Percentiles rank a stretch among this genome's conserved stretches.
These are phyloP conservation scores for Lentinula raphanica DNA, from an alignment of 768 basidiomycete species.

Conservation along the genomic window DNA sequence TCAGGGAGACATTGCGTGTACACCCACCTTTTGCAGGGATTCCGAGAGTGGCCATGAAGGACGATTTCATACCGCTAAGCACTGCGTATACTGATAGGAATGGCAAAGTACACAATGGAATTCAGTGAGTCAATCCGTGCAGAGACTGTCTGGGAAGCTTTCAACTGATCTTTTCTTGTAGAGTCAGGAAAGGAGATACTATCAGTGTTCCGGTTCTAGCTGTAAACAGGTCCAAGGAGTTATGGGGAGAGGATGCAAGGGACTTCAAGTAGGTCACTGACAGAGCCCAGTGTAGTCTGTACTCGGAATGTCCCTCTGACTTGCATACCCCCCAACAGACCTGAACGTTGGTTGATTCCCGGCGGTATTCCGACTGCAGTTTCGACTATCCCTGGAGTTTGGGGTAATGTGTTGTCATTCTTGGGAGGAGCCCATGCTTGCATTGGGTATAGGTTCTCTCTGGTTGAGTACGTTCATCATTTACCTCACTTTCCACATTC, in stretches of 20 bases:
- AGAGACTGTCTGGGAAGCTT: neutral
- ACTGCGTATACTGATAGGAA: constrained; percentile 38
- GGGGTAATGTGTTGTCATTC: constrained; percentile 57
- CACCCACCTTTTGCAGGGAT: constrained; percentile 47
- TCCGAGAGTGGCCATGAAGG: constrained; percentile 39
- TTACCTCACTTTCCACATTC: neutral
- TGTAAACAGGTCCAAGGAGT: constrained; percentile 43
- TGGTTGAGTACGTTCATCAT: constrained; percentile 46
- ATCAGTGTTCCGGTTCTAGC: constrained; percentile 47
- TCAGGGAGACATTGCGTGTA: constrained; percentile 56
- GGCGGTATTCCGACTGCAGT: constrained; percentile 34
- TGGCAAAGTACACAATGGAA: constrained; percentile 33
- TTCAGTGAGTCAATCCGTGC: constrained; percentile 27
- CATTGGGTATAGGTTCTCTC: constrained; percentile 62
- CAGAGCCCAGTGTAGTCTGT: neutral
- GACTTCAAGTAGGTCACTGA: constrained; percentile 52
- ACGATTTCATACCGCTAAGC: constrained; percentile 48
- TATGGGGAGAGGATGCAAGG: constrained; percentile 61
- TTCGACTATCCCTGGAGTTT: constrained; percentile 51
- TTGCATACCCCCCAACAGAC: constrained; percentile 29
- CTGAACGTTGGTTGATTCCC: constrained; percentile 52
- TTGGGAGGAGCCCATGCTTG: constrained; percentile 60
- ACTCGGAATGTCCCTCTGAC: neutral
- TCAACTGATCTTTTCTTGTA: constrained; percentile 10
- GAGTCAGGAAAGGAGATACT: constrained; percentile 38